Conservation (phyloP, 805 yeast species). For the Metschnikowia henanensis region DNA sequence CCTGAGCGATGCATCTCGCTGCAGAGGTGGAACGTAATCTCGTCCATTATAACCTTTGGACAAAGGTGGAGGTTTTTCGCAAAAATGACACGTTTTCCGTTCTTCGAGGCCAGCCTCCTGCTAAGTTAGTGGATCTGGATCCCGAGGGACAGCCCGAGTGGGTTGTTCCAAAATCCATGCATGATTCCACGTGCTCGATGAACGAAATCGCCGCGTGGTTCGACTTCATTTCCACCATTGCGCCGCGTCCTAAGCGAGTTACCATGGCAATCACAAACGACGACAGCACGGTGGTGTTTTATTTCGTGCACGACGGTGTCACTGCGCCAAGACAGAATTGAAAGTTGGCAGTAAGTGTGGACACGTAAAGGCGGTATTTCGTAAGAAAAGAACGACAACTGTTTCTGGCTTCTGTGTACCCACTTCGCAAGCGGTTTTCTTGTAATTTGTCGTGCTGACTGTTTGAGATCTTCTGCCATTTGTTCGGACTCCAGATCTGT, state of each 20-base stretch:
- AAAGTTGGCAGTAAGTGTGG: too few relatives aligned
- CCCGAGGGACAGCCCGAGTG: conserved; percentile 28
- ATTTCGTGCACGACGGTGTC: conserved; percentile 64
- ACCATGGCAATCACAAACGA: conserved; percentile 56
- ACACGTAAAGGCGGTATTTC: too few relatives aligned
- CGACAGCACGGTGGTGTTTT: conserved; percentile 73
- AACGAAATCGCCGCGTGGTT: conserved; percentile 43
- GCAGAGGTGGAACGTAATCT: conserved; percentile 43
- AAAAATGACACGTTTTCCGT: conserved; percentile 11
- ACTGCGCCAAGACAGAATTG: conserved; percentile 60
- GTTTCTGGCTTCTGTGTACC: too few relatives aligned
- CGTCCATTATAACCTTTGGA: conserved; percentile 48
- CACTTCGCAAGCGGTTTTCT: too few relatives aligned
- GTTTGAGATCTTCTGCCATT: too few relatives aligned
- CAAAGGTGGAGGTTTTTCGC: conserved; percentile 25
- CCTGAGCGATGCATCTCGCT: conserved; percentile 18
- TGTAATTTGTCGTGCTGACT: too few relatives aligned
- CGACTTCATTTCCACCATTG: conserved; percentile 19
- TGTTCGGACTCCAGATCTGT: too few relatives aligned
- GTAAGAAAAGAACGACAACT: too few relatives aligned
- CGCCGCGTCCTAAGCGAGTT: conserved; percentile 42
- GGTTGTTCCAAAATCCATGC: conserved; percentile 40
- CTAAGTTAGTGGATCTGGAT: conserved; percentile 25
- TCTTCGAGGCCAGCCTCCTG: conserved; percentile 36
- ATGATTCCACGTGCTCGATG: conserved; percentile 32